phyloP scores from a whole-genome alignment of 2,329 filamentous ascomycete genomes.

The Xylaria polymorpha region DNA sequence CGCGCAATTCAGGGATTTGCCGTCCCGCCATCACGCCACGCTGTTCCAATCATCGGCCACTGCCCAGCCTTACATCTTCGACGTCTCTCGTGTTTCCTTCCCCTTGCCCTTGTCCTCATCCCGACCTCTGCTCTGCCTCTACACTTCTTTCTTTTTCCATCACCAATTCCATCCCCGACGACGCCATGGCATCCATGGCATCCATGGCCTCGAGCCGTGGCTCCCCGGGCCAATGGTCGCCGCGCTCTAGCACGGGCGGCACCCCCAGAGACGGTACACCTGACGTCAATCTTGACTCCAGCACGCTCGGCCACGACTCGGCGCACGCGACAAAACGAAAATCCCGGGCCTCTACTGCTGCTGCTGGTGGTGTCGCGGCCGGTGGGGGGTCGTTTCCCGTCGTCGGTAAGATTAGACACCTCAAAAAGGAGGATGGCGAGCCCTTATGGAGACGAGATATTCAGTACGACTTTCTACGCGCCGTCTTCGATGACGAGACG shows the following conservation, averaged over 20 bases:
- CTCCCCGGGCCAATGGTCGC: conserved; percentile 46
- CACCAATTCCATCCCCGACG: conserved; percentile 15
- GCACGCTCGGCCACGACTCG: conserved; percentile 44
- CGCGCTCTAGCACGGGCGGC: conserved; percentile 42
- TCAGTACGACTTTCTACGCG: conserved; percentile 85
- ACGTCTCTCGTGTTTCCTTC: conserved; percentile 4
- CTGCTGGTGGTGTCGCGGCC: conserved; percentile 30
- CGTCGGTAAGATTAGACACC: conserved; percentile 79
- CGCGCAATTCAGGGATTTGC: background rate
- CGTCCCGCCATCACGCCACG: conserved; percentile 10
- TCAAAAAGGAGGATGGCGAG: conserved; percentile 90
- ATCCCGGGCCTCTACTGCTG: conserved; percentile 41
- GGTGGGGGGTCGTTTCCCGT: conserved; percentile 41
- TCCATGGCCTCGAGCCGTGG: conserved; percentile 48
- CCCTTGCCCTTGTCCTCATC: background rate
- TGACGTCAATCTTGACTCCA: conserved; percentile 44
- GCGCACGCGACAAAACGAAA: conserved; percentile 45
- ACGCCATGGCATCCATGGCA: conserved; percentile 28
- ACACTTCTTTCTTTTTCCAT: conserved; percentile 2
- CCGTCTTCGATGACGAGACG: conserved; percentile 79
- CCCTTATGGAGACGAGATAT: conserved; percentile 89
- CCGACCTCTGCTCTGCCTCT: background rate
- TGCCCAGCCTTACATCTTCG: background rate
- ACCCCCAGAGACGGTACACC: conserved; percentile 39
- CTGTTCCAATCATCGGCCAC: conserved; percentile 12